Base-by-base conservation (phyloP, 106 monocot genomes). In the Dactylorhiza incarnata region DNA sequence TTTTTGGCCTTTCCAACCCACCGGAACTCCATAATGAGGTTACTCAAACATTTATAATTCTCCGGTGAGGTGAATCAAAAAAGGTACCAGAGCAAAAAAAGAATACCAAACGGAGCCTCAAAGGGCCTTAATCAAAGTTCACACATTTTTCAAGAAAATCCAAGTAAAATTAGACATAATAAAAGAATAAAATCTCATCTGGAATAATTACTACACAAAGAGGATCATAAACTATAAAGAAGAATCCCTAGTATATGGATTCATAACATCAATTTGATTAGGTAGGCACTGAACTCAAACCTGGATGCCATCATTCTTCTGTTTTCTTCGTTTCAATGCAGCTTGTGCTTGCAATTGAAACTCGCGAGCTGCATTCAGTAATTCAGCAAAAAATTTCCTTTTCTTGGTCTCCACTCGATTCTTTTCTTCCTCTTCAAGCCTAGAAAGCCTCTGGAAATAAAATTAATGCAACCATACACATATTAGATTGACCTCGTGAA, bases 311-410 rank as follows among this genome's bases (percentile, higher is more conserved):
- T 97, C 97, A 83, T 97, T 97, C 63, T 87, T 87, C 82, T 89
- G 91, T 72, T 97, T 97, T 80, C 93, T 76, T 67, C 91, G 78
- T 75, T 94, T 97, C 37, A 85, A 59, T 73, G 77, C 51, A 83
- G 87, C 86, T 80, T 89, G 91, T 50, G 73, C 79, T 82, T 91
- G 97, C 49, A 93, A 78, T 79, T 94, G 97, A 84, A 87, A 87
- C 69, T 97, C 97, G 71, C 97, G 93, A 53, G 87, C 93, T 68
- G 89, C 85, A 89, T 94, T 88, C 58, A 97, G 87, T 82, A 97
- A 82, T 86, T 97, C 97, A 29, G 91, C 86, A 86, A 97, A 97
- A 78, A 97, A 97, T 69, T 89, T 94, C 75, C 91, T 89, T 78
- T 87, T 97, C 69, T 54, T 81, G 47, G 84, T 86, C 77, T 97